These are phyloP conservation scores for Cyanidiococcus yangmingshanensis DNA, from an alignment of 23 red algal species.

Conservation along the genomic window DNA sequence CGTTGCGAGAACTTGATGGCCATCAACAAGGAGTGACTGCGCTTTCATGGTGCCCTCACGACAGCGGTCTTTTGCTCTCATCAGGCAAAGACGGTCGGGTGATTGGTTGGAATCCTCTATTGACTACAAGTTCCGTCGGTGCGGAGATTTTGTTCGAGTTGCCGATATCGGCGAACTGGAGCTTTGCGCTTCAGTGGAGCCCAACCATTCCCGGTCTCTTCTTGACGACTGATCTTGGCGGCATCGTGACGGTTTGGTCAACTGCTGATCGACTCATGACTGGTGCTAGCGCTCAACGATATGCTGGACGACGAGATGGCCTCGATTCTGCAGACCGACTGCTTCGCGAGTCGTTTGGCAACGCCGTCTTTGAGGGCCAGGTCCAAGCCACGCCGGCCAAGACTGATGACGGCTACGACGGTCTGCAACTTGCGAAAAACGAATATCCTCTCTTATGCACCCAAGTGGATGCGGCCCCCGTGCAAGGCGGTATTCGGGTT, in stretches of 20 bases:
- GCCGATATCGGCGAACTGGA: slow-evolving; percentile 40
- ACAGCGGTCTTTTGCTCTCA: slow-evolving; percentile 56
- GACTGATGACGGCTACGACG: not conserved
- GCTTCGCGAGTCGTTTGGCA: slow-evolving; percentile 8
- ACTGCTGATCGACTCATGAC: not conserved
- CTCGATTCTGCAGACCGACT: not conserved
- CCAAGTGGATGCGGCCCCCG: slow-evolving; percentile 47
- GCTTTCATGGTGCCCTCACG: slow-evolving; percentile 73
- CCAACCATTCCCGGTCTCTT: slow-evolving; percentile 51
- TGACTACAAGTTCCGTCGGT: slow-evolving; percentile 12
- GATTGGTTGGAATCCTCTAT: slow-evolving; percentile 32
- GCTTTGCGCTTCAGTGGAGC: slow-evolving; percentile 76
- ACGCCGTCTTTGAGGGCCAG: slow-evolving; percentile 2
- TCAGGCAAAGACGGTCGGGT: slow-evolving; percentile 49
- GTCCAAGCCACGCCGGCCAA: not conserved
- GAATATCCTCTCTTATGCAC: slow-evolving; percentile 32
- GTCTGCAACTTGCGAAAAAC: too few species aligned
- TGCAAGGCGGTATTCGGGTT: slow-evolving; percentile 44
- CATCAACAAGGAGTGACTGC: slow-evolving; percentile 39
- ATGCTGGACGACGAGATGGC: not conserved
- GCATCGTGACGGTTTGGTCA: slow-evolving; percentile 47
- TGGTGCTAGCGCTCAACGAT: not conserved
- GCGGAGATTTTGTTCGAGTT: slow-evolving; percentile 67
- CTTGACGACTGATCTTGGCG: slow-evolving; percentile 37
- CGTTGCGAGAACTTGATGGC: slow-evolving; percentile 50